A percentile compares a stretch with the other conserved stretches of the same genome.
Conservation (phyloP, 495 filamentous ascomycete species). For the Cryomyces minteri region DNA sequence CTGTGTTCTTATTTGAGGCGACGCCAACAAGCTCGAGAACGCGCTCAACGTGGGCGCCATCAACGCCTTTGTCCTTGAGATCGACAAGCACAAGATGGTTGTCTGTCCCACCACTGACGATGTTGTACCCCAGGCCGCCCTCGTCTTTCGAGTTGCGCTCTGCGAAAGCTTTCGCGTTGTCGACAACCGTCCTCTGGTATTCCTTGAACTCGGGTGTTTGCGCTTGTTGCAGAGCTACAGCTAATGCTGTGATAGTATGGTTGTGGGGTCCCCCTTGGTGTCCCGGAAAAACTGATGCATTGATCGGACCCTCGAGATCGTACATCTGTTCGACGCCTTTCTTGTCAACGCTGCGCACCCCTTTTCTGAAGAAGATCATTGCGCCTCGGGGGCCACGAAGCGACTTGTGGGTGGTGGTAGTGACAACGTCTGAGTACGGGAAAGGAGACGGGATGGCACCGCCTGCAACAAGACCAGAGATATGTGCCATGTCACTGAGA, state of each 20-base stretch:
- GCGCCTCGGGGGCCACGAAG: slow-evolving; percentile 95
- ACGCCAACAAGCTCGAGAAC: slow-evolving; percentile 97
- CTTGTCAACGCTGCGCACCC: slow-evolving; percentile 68
- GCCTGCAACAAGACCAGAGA: slow-evolving; percentile 86
- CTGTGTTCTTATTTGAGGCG: slow-evolving; percentile 98
- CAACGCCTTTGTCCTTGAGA: slow-evolving; percentile 58
- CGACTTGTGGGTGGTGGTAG: slow-evolving; percentile 98
- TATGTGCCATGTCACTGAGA: slow-evolving; percentile 96
- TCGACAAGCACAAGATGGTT: slow-evolving; percentile 97
- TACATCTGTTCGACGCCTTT: slow-evolving; percentile 89
- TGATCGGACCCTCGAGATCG: slow-evolving; percentile 90
- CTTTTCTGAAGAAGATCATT: slow-evolving; percentile 99
- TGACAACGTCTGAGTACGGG: slow-evolving; percentile 87
- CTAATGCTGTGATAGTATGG: slow-evolving; percentile 97
- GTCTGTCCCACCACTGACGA: slow-evolving; percentile 93
- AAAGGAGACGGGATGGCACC: slow-evolving; percentile 93
- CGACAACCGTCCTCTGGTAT: slow-evolving; percentile 85
- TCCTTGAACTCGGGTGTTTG: slow-evolving; percentile 83
- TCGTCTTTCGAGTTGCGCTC: slow-evolving; percentile 43
- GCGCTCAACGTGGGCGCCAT: slow-evolving; percentile 91
- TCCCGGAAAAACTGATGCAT: slow-evolving; percentile 98
- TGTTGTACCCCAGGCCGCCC: slow-evolving; percentile 57
- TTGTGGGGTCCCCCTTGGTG: slow-evolving; percentile 99
- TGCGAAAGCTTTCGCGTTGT: slow-evolving; percentile 84
- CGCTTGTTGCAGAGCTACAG: slow-evolving; percentile 92